phyloP scores from a whole-genome alignment of 352 stramenopile species.

The Pythium chondricola region DNA sequence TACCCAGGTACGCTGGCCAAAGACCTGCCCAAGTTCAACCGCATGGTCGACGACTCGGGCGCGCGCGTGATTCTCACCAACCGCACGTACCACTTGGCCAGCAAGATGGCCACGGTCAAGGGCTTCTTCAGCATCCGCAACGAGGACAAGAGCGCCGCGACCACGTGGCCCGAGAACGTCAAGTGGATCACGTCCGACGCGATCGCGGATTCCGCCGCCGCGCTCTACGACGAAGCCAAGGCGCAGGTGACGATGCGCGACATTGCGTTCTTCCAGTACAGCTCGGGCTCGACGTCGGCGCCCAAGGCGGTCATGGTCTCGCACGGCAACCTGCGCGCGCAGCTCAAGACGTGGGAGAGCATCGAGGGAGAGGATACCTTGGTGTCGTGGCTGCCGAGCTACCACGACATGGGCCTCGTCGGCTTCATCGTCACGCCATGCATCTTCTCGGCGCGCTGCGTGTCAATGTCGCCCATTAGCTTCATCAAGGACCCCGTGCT shows the following conservation, averaged over 20 bases:
- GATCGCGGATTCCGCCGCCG: slow-evolving; percentile 40
- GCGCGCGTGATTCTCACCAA: slow-evolving; percentile 65
- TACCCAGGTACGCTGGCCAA: slow-evolving; percentile 67
- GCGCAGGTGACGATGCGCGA: slow-evolving; percentile 41
- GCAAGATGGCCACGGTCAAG: slow-evolving; percentile 76
- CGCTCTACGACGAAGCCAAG: slow-evolving; percentile 43
- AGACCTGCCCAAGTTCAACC: slow-evolving; percentile 76
- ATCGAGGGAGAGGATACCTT: slow-evolving; percentile 56
- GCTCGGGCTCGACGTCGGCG: slow-evolving; percentile 67
- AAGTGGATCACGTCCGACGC: slow-evolving; percentile 70
- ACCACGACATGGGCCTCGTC: slow-evolving; percentile 83
- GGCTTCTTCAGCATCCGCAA: slow-evolving; percentile 67
- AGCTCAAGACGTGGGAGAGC: slow-evolving; percentile 73
- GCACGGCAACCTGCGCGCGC: slow-evolving; percentile 63
- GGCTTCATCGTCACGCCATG: slow-evolving; percentile 75
- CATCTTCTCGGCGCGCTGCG: slow-evolving; percentile 47
- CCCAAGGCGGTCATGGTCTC: slow-evolving; percentile 84
- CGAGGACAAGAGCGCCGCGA: slow-evolving; percentile 25
- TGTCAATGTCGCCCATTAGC: slow-evolving; percentile 79
- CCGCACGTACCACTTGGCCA: slow-evolving; percentile 72
- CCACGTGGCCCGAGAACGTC: slow-evolving; percentile 58
- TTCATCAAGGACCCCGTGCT: slow-evolving; percentile 83
- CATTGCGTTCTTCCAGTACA: slow-evolving; percentile 84
- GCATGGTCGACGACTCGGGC: slow-evolving; percentile 63
- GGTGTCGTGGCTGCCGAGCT: slow-evolving; percentile 74